These are phyloP conservation scores for Tillandsia leiboldiana DNA, from an alignment of 176 grass and related monocot genomes.

Conservation along the genomic window DNA sequence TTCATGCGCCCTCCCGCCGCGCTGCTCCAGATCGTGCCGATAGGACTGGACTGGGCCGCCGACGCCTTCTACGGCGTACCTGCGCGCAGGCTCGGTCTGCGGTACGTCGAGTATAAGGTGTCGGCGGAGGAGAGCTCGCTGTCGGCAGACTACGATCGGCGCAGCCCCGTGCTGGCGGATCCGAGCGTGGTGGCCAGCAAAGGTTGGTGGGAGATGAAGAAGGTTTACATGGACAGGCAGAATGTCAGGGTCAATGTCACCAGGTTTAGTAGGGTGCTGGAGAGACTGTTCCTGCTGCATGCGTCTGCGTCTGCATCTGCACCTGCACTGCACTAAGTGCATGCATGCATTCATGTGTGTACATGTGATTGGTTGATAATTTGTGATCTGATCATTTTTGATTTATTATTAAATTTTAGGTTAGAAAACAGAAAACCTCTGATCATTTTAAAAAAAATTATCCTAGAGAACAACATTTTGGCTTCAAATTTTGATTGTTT, in stretches of 20 bases:
- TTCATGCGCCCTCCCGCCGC: constrained; percentile 9
- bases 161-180: constrained; percentile 15
- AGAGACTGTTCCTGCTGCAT: not conserved
- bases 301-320: no score
- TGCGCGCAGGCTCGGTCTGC: constrained; percentile 20
- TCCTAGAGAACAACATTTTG: no score
- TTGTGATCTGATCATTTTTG: no score
- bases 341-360: no score
- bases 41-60: constrained; percentile 17
- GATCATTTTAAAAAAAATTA: no score
- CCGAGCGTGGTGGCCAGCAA: constrained; percentile 13
- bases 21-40: constrained; percentile 13
- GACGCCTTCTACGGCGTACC: constrained; percentile 23
- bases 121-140: constrained; percentile 33
- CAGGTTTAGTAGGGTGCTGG: constrained; percentile 6
- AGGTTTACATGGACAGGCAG: constrained; percentile 22
- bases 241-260: constrained; percentile 22
- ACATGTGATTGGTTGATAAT: no score
- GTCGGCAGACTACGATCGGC: constrained; percentile 14
- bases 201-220: constrained; percentile 9
- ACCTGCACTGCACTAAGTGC: no score
- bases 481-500: no score
- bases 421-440: no score
- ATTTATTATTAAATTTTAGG: no score
- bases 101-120: constrained; percentile 19